Conservation (phyloP, 2,329 filamentous ascomycete genomes). For the Diaporthe citriasiana region DNA sequence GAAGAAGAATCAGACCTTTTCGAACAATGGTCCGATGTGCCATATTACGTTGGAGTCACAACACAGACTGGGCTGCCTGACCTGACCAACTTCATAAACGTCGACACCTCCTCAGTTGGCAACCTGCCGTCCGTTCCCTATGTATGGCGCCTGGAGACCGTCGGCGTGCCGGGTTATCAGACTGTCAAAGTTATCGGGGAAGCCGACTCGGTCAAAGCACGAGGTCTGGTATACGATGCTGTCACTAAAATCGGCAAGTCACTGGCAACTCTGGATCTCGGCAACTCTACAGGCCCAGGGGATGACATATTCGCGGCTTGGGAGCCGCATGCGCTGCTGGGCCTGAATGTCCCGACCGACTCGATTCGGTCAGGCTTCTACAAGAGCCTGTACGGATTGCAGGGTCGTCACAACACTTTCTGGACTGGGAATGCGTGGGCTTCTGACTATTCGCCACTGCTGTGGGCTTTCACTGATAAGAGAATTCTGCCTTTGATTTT, state of each 20-base stretch:
- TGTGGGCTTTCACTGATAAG: conserved; percentile 13
- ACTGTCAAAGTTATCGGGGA: conserved; percentile 17
- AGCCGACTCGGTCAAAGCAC: neutral
- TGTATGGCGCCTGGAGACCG: conserved; percentile 11
- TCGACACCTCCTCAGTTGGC: neutral
- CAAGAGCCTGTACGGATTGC: neutral
- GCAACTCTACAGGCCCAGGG: neutral
- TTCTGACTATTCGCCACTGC: conserved; percentile 10
- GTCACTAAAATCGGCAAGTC: conserved; percentile 11
- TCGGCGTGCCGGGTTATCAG: conserved; percentile 19
- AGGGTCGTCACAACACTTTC: conserved; percentile 10
- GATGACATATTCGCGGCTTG: conserved; percentile 15
- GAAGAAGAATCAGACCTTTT: neutral
- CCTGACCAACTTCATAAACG: conserved; percentile 17
- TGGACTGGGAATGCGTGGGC: conserved; percentile 27
- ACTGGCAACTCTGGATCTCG: neutral
- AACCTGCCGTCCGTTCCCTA: neutral
- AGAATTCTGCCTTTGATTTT: conserved; percentile 9
- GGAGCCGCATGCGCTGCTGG: neutral
- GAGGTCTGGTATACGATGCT: conserved; percentile 3
- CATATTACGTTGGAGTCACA: conserved; percentile 8
- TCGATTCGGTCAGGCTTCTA: conserved; percentile 20
- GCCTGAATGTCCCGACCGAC: neutral
- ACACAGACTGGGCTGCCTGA: neutral
- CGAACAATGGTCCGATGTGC: conserved; percentile 10